phyloP scores from a whole-genome alignment of 768 basidiomycete genomes.

The Auricularia cornea region DNA sequence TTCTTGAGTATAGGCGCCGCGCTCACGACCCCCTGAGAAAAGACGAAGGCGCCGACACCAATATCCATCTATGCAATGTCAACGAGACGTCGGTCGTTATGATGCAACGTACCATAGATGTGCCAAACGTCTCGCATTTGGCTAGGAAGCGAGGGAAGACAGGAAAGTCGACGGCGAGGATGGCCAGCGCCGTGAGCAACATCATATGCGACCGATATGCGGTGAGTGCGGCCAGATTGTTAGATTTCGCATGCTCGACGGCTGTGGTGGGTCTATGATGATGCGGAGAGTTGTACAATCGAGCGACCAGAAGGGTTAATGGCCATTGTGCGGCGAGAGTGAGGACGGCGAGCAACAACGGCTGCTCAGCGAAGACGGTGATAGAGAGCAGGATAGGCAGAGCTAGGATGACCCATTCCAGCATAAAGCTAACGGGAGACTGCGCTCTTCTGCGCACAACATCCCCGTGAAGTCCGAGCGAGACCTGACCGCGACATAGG shows the following conservation, averaged over 20 bases:
- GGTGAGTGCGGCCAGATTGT: constrained; percentile 60
- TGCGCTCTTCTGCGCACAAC: constrained; percentile 37
- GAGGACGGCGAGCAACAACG: constrained; percentile 37
- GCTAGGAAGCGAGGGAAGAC: constrained; percentile 82
- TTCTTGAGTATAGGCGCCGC: constrained; percentile 70
- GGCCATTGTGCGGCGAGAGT: constrained; percentile 6
- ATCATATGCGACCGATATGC: constrained; percentile 93
- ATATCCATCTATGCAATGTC: constrained; percentile 74
- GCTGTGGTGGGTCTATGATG: background rate
- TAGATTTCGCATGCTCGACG: constrained; percentile 20
- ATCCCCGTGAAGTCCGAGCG: constrained; percentile 8
- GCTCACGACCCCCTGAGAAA: constrained; percentile 91
- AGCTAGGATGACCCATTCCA: constrained; percentile 59
- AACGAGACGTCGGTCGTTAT: background rate
- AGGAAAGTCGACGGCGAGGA: constrained; percentile 92
- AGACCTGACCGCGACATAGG: background rate
- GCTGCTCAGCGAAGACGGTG: constrained; percentile 60
- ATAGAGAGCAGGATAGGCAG: constrained; percentile 76
- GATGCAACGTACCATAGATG: constrained; percentile 63
- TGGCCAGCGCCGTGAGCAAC: constrained; percentile 81
- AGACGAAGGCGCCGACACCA: constrained; percentile 96
- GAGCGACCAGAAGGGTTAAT: constrained; percentile 36
- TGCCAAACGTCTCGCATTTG: constrained; percentile 92
- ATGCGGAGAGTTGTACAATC: constrained; percentile 14
- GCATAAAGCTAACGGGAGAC: constrained; percentile 30